Evolutionary conservation across 371 early-diverging fungal species (phyloP), one percentile per base, ranked within the genome.

Genomic region (Mycotypha africana): DNA sequence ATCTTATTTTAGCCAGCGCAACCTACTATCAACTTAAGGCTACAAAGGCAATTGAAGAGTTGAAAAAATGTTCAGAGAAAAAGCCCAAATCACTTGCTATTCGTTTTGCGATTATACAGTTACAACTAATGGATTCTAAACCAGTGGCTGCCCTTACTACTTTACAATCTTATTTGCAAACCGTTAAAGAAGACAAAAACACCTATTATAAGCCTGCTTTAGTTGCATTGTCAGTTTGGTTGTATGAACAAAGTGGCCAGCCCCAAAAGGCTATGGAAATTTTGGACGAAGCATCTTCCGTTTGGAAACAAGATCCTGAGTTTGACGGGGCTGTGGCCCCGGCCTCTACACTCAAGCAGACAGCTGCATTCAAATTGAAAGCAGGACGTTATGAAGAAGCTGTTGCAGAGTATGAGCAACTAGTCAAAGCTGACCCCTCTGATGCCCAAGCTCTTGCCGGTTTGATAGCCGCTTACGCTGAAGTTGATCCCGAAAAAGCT

Each of bases 401-500:
- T 3, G 86, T 79, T 16, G 56, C 55, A 24, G 86, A 87, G 44
- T 87, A 77, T 40, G 85, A 87, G 45, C 70, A 70, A 45, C 65
- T 89, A 20, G 85, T 88, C 20, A 75, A 76, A 26, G 71, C 67
- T 2, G 85, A 89, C 46, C 85, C 86, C 7, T 65, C 68, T 1
- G 85, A 88, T 58, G 57, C 74, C 12, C 74, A 78, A 47, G 67
- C 82, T 9, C 60, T 88, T 53, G 85, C 86, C 19, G 86, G 86
- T 10, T 65, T 88, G 24, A 76, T 88, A 39, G 67, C 74, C 42
- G 81, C 83, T 11, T 86, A 82, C 49, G 65, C 84, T 12, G 78
- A 85, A 38, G 67, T 78, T 23, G 80, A 88, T 48, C 71, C 80
- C n/a, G 53, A 59, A 4, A 61, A 75, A 44, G 90, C 90, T 0